Conservation (phyloP, 1,284 basidiomycete species). For the Hymenochaete sp. region DNA sequence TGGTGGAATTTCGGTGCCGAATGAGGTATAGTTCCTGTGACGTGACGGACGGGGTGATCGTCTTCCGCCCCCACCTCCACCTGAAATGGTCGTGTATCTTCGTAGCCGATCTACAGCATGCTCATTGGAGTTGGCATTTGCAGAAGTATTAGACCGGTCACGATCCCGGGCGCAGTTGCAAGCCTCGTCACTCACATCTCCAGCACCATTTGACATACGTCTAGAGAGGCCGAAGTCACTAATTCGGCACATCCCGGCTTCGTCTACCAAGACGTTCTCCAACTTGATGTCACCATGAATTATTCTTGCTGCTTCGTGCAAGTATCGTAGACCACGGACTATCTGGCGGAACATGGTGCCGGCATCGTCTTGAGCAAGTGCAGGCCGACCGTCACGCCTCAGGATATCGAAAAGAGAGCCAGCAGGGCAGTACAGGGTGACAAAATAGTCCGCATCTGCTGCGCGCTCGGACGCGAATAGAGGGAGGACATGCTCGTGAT, state of each 20-base stretch:
- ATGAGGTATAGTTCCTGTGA: slow-evolving; percentile 53
- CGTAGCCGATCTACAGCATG: slow-evolving; percentile 26
- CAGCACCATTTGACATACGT: slow-evolving; percentile 40
- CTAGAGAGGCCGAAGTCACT: slow-evolving; percentile 78
- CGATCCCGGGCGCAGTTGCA: slow-evolving; percentile 28
- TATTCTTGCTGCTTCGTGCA: slow-evolving; percentile 73
- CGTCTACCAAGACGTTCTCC: slow-evolving; percentile 91
- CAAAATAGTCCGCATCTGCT: slow-evolving; percentile 67
- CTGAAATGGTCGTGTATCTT: slow-evolving; percentile 15
- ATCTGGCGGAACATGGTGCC: slow-evolving; percentile 88
- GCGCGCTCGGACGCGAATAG: slow-evolving; percentile 66
- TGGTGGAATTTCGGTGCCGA: slow-evolving; percentile 29
- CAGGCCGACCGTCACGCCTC: slow-evolving; percentile 57
- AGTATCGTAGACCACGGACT: slow-evolving; percentile 75
- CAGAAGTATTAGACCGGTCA: slow-evolving; percentile 18
- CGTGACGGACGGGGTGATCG: slow-evolving; percentile 41
- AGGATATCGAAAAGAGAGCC: slow-evolving; percentile 84
- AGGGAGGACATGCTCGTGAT: slow-evolving; percentile 73
- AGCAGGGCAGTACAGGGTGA: slow-evolving; percentile 77
- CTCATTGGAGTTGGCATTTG: slow-evolving; percentile 23
- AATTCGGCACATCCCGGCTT: slow-evolving; percentile 72
- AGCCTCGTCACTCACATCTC: slow-evolving; percentile 21
- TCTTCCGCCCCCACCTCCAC: slow-evolving; percentile 22
- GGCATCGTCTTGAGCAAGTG: slow-evolving; percentile 64
- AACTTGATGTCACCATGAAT: slow-evolving; percentile 94